A percentile compares a stretch with the other conserved stretches of the same genome.
These are phyloP conservation scores for Stygiomarasmius scandens DNA, from an alignment of 1,284 basidiomycete genomes.

Conservation along the genomic window DNA sequence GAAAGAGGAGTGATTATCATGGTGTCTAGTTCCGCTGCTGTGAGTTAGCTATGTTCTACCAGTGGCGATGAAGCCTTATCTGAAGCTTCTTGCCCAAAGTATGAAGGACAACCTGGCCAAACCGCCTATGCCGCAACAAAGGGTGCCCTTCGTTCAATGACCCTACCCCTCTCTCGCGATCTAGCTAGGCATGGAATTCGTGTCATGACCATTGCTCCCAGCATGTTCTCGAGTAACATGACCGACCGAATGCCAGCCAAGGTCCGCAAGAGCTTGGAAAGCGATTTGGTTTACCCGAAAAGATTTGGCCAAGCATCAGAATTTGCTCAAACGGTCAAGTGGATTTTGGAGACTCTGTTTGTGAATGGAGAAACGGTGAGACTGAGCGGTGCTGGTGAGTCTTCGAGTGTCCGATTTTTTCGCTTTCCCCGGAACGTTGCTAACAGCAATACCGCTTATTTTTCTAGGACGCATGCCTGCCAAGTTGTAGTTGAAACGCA, in stretches of 20 bases:
- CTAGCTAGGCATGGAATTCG: constrained; percentile 53
- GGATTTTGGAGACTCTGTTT: constrained; percentile 54
- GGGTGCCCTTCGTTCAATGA: constrained; percentile 56
- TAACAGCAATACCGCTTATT: neutral
- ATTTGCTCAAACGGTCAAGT: constrained; percentile 55
- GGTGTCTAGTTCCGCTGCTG: constrained; percentile 57
- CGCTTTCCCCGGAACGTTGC: too few relatives aligned
- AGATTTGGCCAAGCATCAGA: constrained; percentile 50
- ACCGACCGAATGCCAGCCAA: constrained; percentile 42
- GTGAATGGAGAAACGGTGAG: constrained; percentile 61
- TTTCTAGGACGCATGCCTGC: neutral
- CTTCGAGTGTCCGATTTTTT: neutral
- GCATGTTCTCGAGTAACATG: constrained; percentile 51
- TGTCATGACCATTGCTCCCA: constrained; percentile 56
- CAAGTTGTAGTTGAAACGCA: neutral
- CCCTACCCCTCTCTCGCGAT: constrained; percentile 57
- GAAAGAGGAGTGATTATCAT: constrained; percentile 58
- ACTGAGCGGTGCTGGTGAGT: constrained; percentile 43
- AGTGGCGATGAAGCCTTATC: neutral
- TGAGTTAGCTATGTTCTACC: constrained; percentile 30
- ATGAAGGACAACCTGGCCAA: constrained; percentile 53
- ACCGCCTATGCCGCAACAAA: constrained; percentile 57
- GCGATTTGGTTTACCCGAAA: constrained; percentile 44
- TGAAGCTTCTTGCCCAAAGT: constrained; percentile 27
- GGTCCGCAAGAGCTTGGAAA: constrained; percentile 38